Percentiles rank a stretch among this genome's conserved stretches.
Conservation (phyloP, 768 basidiomycete species). For the Termitomyces sp. region DNA sequence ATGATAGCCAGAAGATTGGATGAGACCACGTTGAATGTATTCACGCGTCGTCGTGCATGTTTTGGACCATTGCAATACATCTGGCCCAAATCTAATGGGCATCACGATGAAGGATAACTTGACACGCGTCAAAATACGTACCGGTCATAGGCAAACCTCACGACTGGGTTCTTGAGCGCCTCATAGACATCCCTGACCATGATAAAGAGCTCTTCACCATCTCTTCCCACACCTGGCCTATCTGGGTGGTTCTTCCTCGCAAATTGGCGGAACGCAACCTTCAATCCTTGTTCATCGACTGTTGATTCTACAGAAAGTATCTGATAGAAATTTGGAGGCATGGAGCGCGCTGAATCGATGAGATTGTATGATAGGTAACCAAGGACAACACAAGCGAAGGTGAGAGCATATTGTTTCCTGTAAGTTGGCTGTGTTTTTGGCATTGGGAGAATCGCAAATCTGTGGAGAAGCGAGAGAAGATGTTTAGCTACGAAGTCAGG, state of each 20-base stretch:
- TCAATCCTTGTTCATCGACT: constrained; percentile 65
- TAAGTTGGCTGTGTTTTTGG: constrained; percentile 32
- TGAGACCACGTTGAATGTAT: constrained; percentile 60
- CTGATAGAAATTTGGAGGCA: constrained; percentile 74
- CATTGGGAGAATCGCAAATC: constrained; percentile 21
- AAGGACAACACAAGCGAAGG: constrained; percentile 58
- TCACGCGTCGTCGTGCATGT: constrained; percentile 61
- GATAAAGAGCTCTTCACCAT: constrained; percentile 64
- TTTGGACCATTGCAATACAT: constrained; percentile 59
- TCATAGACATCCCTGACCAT: constrained; percentile 70
- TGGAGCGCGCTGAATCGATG: constrained; percentile 45
- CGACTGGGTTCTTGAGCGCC: constrained; percentile 68
- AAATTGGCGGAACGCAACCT: constrained; percentile 68
- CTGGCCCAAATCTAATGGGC: constrained; percentile 66
- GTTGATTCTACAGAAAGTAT: constrained; percentile 55
- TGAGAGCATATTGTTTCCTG: constrained; percentile 54
- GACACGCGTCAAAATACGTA: constrained; percentile 18
- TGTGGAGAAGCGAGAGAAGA: constrained; percentile 42
- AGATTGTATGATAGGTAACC: constrained; percentile 65
- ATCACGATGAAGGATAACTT: background rate
- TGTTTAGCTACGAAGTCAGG: constrained; percentile 57
- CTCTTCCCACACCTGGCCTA: constrained; percentile 48
- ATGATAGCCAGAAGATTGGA: constrained; percentile 61
- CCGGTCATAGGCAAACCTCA: constrained; percentile 85
- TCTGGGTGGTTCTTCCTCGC: constrained; percentile 77